Evolutionary conservation across 352 stramenopile genomes (phyloP), one percentile per base, ranked within the genome.

Genomic region (Aphanomyces invadans): DNA sequence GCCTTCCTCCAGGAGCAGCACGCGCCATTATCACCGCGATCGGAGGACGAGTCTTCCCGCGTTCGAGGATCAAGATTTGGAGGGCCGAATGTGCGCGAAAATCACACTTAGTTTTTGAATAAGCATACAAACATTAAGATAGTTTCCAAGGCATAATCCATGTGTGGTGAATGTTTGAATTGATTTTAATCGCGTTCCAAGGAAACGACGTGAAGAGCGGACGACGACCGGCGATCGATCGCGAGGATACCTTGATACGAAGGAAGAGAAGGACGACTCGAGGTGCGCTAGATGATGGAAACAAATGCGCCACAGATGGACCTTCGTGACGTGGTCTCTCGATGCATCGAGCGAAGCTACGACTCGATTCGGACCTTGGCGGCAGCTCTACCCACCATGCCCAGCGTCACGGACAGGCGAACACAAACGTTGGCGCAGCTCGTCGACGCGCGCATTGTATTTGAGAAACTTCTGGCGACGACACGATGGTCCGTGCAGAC

Each of bases 401-500:
- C 49, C 21, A 57, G 29, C 12, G 29, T 29, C 21, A 28, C 21
- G 49, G 23, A 57, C 21, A 32, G 49, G 25, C 49, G 49, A 4
- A 28, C 15, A 4, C 49, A 33, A 5, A 57, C 4, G 36, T 69
- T 90, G 52, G 69, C 70, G 44, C 76, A 91, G 64, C 52, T 93
- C n/a, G 70, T 81, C 66, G 78, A 75, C 36, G 71, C 81, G 7
- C 75, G 84, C 52, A 86, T 83, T 64, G 82, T 79, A 23, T 93
- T 93, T 56, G 79, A 81, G 25, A 83, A 91, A 72, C 68, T 93
- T 1, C 53, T 93, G 25, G 81, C 80, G 2, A 74, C 90, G 63
- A 76, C 90, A 42, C 89, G 90, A 71, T 93, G 84, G 84, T 93
- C 84, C 21, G 81, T 88, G 29, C 84, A 93, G 68, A 81, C 81